These are phyloP conservation scores for Scytalidium sp. DNA, from an alignment of 2,329 filamentous ascomycete species.

Conservation along the genomic window DNA sequence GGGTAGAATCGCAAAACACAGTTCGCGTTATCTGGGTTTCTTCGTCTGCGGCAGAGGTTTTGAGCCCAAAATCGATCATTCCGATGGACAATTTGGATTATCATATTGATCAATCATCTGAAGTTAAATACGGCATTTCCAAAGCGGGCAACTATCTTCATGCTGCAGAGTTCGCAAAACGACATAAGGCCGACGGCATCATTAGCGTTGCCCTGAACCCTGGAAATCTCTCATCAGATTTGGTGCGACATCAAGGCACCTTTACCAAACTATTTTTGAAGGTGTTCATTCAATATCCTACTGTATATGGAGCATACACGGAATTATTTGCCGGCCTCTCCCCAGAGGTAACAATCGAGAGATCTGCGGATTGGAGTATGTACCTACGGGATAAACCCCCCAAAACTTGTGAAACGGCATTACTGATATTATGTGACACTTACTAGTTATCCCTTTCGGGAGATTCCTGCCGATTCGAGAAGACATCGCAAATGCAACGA, in stretches of 20 bases:
- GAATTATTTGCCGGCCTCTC: conserved; percentile 16
- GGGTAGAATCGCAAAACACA: conserved; percentile 12
- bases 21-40: conserved; percentile 30
- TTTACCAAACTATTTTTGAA: background rate
- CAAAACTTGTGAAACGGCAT: no score
- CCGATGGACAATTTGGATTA: conserved; percentile 14
- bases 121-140: conserved; percentile 9
- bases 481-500: conserved; percentile 28
- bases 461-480: conserved; percentile 24
- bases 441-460: conserved; percentile 43
- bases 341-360: conserved; percentile 12
- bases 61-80: conserved; percentile 3
- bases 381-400: background rate
- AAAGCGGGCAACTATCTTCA: conserved; percentile 14
- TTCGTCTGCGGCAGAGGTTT: conserved; percentile 21
- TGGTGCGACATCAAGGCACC: background rate
- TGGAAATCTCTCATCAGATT: conserved; percentile 11
- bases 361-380: conserved; percentile 12
- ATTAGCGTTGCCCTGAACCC: conserved; percentile 15
- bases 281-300: conserved; percentile 4
- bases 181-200: conserved; percentile 12
- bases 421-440: background rate
- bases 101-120: background rate
- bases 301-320: conserved; percentile 11
- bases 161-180: conserved; percentile 11